Conservation (phyloP, 306 rosid species). For the Quercus alba region DNA sequence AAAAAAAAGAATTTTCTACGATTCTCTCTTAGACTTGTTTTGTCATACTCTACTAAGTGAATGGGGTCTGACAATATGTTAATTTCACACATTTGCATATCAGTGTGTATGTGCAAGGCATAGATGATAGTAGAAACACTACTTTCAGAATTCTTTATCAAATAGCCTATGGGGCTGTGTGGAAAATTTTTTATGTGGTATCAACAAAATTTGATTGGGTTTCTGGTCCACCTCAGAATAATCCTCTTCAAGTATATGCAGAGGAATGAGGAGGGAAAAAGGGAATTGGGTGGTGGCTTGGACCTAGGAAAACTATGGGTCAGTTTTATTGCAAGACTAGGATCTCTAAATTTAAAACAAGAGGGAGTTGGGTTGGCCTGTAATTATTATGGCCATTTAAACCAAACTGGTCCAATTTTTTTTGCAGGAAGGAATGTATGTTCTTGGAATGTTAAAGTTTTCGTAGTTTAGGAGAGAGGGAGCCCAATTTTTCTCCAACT, state of each 20-base stretch:
- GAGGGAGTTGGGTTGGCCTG: neutral
- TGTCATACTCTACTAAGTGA: neutral
- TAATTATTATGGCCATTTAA: neutral
- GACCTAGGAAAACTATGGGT: neutral
- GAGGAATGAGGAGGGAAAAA: neutral
- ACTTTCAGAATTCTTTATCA: slow-evolving; percentile 4
- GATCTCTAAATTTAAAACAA: neutral
- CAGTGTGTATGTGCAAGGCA: neutral
- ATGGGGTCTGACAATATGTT: neutral
- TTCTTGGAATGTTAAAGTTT: neutral
- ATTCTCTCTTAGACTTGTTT: neutral
- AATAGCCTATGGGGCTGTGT: neutral
- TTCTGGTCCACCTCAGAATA: neutral
- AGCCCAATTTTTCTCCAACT: neutral
- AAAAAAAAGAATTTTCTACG: neutral
- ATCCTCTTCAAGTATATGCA: neutral
- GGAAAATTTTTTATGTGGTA: neutral
- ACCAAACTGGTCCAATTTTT: neutral
- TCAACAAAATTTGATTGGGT: neutral
- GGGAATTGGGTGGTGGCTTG: neutral
- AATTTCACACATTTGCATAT: neutral
- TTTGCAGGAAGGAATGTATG: neutral
- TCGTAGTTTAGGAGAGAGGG: neutral
- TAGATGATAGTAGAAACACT: neutral
- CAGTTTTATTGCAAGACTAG: neutral